Percentiles rank a stretch among this genome's conserved stretches.
phyloP scores from a whole-genome alignment of 2,329 filamentous ascomycete species.

The Neoarthrinium moseri region DNA sequence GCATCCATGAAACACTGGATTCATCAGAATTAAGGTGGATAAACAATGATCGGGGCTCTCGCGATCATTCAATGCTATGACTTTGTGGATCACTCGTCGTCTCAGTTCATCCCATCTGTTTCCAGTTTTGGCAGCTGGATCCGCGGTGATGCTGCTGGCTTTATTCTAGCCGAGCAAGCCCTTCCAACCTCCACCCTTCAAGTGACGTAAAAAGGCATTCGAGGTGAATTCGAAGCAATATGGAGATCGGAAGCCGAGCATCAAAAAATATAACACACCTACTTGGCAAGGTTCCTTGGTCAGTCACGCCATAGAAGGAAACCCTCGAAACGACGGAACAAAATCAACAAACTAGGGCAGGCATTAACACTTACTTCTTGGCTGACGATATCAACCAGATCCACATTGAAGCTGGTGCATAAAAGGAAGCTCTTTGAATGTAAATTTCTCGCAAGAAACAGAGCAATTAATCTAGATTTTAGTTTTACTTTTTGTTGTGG shows the following conservation, averaged over 20 bases:
- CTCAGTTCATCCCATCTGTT: background rate
- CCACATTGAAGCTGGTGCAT: too few species aligned
- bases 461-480: background rate
- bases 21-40: background rate
- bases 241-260: background rate
- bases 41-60: background rate
- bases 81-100: background rate
- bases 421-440: background rate
- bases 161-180: background rate
- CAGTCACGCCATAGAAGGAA: too few species aligned
- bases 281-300: too few species aligned
- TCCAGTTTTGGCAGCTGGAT: background rate
- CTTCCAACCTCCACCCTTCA: background rate
- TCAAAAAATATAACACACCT: too few species aligned
- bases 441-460: background rate
- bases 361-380: too few species aligned
- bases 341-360: too few species aligned
- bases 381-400: too few species aligned
- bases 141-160: background rate
- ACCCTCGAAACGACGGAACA: too few species aligned
- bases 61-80: background rate
- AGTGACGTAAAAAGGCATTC: background rate
- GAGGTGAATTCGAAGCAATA: background rate
- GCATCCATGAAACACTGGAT: background rate
- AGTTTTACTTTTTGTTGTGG: background rate